Base-by-base conservation (phyloP, 805 yeast species). In the Kurtzmaniella fragi region DNA sequence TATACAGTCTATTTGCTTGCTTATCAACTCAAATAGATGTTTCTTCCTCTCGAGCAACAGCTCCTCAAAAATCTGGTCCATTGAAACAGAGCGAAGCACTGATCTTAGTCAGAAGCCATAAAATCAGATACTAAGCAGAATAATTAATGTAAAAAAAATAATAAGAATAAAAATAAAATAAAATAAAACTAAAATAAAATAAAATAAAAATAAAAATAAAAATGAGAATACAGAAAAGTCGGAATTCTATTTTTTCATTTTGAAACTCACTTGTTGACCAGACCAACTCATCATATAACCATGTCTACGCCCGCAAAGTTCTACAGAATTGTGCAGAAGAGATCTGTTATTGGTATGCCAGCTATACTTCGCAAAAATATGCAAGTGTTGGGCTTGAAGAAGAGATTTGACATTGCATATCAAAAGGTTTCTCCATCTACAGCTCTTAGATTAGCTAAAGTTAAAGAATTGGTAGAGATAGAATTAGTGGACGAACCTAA, bases 311-410 rank as follows among this genome's bases (percentile, higher is more conserved):
- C 45, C 12, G 42, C 48, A n/a, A 49, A 51, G 34, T 58, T 43
- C 40, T 69, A 68, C 52, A 80, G 84, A 59, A 77, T 89, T 41
- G 80, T 89, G 15, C 88, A 88, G 52, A 64, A 73, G 38, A 77
- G 95, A 57, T 89, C 97, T 2, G 73, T 88, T 5, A 89, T 91
- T 44, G 96, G 96, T 1, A 71, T 88, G 52, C 95, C 96, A 10
- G 75, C 79, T 40, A 62, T 70, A 32, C 75, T 75, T 42, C 77
- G 82, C 46, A 75, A 75, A 42, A 80, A 89, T 7, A 77, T 87
- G 20, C 64, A 72, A 42, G 73, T 84, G 6, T 68, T 91, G 43
- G 98, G 98, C 0, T 75, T 91, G 38, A 75, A 71, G 39, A 78
- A 73, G 51, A 78, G 93, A 50, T 86, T 90, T 38, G 80, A 81